Base-by-base conservation (phyloP, 1,284 basidiomycete species). In the Ustilago vetiveriae region DNA sequence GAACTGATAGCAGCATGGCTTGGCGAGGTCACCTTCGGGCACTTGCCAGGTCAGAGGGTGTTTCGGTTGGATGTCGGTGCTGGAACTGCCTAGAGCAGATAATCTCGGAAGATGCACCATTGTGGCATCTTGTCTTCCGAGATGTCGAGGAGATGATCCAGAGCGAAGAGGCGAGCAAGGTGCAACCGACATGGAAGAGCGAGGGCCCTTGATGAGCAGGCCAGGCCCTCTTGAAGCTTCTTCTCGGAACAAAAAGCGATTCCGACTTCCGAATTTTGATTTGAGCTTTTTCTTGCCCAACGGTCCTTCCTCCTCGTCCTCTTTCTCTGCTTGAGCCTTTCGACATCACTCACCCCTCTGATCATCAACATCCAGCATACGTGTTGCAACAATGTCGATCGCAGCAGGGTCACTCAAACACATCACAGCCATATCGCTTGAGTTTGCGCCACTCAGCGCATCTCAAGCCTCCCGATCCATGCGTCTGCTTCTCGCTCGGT, bases 401-500 rank as follows among this genome's bases (percentile, higher is more conserved):
- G 48, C 67, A 49, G 40, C 53, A 26, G 52, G 57, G 23, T 71
- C 57, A 4, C 57, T 71, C 30, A 66, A 66, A 39, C 58, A 71
- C n/a, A 71, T 71, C 50, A 63, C 68, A n/a, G 54, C 63, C 9
- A 60, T 71, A 36, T 45, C 54, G 30, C 46, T 71, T 29, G 50
- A 56, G 13, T 66, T 71, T 37, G 54, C 68, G 11, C 68, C 68
- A 14, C 46, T 66, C 8, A 62, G 54, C 42, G 43, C 53, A 11
- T 62, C 63, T 13, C 46, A 45, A 19, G 63, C 68, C 6, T 66
- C 68, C 11, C 27, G 58, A 17, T 60, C 58, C 10, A 66, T 71
- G 51, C 53, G 68, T 26, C 37, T 71, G 16, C 51, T 71, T 26
- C 58, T 71, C 27, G 62, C 68, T 0, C 24, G 46, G 3, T 23